Percentiles rank a stretch among this genome's conserved stretches.
phyloP scores from a whole-genome alignment of 1,139 yeast genomes.

The Arxiozyma slooffiae region DNA sequence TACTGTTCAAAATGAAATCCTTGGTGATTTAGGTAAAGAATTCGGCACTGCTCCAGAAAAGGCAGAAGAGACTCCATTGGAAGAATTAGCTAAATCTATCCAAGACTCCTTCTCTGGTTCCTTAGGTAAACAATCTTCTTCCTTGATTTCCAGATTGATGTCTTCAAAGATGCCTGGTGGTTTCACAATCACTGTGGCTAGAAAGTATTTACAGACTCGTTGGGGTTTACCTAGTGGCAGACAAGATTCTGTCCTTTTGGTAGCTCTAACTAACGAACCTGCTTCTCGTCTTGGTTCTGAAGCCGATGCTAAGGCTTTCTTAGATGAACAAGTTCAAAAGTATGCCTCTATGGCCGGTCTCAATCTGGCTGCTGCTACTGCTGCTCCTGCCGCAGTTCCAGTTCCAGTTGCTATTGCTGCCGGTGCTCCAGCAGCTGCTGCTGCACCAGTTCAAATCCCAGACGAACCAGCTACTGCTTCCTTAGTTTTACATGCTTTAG shows the following conservation, averaged over 20 bases:
- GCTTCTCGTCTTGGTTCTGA: constrained; percentile 78
- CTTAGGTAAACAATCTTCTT: constrained; percentile 86
- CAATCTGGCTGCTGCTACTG: constrained; percentile 47
- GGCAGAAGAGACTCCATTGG: constrained; percentile 95
- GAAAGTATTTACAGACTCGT: constrained; percentile 81
- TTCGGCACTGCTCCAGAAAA: constrained; percentile 96
- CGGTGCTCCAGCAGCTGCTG: constrained; percentile 54
- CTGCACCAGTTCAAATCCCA: constrained; percentile 71
- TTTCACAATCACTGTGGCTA: constrained; percentile 79
- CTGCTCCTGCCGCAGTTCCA: constrained; percentile 41
- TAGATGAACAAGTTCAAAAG: constrained; percentile 72
- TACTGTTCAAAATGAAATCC: constrained; percentile 93
- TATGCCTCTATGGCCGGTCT: constrained; percentile 80
- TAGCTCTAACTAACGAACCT: constrained; percentile 85
- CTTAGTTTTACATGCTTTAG: constrained; percentile 75
- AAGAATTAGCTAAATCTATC: constrained; percentile 89
- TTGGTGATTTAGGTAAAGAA: constrained; percentile 97
- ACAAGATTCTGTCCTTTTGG: constrained; percentile 79
- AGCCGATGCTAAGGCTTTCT: constrained; percentile 78
- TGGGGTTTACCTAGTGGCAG: constrained; percentile 91
- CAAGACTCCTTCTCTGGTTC: constrained; percentile 83
- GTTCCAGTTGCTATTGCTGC: constrained; percentile 53
- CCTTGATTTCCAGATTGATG: constrained; percentile 81
- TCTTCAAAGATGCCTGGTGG: constrained; percentile 99
- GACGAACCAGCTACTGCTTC: constrained; percentile 86